Percentiles rank a stretch among this genome's conserved stretches.
These are phyloP conservation scores for Wickerhamiella bombiphila DNA, from an alignment of 805 yeast genomes.

Conservation along the genomic window DNA sequence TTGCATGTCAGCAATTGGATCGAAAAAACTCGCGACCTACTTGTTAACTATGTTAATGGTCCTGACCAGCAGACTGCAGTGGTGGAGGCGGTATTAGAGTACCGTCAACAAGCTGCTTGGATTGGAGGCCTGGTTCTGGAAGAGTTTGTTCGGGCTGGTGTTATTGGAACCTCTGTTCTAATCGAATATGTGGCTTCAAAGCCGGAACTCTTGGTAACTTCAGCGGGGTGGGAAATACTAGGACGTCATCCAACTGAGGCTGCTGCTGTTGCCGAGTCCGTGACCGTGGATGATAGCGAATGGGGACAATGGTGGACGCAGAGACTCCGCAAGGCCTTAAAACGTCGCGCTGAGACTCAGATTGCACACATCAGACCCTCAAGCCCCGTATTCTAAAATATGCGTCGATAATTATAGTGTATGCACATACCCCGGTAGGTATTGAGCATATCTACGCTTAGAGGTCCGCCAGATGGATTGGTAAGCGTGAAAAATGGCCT, in stretches of 20 bases:
- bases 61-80: conserved; percentile 23
- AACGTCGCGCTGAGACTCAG: conserved; percentile 6
- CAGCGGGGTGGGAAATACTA: conserved; percentile 21
- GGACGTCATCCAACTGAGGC: conserved; percentile 7
- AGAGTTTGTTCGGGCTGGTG: conserved; percentile 32
- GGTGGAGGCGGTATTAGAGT: conserved; percentile 41
- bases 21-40: conserved; percentile 26
- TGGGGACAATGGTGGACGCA: conserved; percentile 17
- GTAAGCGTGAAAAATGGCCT: conserved; percentile 19
- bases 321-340: conserved; percentile 10
- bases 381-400: too few relatives aligned
- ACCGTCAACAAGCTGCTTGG: conserved; percentile 53
- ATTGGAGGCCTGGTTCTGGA: conserved; percentile 48
- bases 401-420: too few relatives aligned
- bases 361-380: too few relatives aligned
- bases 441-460: too few relatives aligned
- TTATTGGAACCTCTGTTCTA: conserved; percentile 31
- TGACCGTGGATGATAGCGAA: conserved; percentile 4
- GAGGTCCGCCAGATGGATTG: too few relatives aligned
- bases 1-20: conserved; percentile 56
- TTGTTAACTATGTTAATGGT: conserved; percentile 18
- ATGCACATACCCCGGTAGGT: too few relatives aligned
- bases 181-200: conserved; percentile 31
- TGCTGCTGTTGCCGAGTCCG: not conserved
- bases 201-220: conserved; percentile 12